Evolutionary conservation across 768 basidiomycete species (phyloP), one percentile per base, ranked within the genome.

Genomic region (Russula dissimulans): DNA sequence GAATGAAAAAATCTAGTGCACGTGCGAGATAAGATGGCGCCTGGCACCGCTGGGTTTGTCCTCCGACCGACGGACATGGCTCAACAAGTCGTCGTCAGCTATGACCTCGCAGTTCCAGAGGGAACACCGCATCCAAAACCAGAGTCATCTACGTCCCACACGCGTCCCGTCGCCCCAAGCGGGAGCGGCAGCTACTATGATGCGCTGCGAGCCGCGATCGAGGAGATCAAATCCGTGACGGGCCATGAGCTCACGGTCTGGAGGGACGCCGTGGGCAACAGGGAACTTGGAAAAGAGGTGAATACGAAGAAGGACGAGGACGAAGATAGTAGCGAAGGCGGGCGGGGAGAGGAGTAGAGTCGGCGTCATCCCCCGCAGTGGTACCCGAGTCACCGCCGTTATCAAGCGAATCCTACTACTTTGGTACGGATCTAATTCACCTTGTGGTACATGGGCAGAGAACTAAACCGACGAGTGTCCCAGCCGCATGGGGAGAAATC

Each of bases 211-310:
- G 70, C 65, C 5, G 74, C 82, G 18, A 74, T 90, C 52, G 73
- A 72, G 38, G 71, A 75, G 39, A 85, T 85, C 32, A 82, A 76
- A 62, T 75, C 74, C 45, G 73, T 76, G 32, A 65, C 87, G 4
- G 89, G 89, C 10, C 77, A 82, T 46, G 85, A 89, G 64, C 69
- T 91, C 70, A 90, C 89, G 0, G 77, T 70, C 5, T 90, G 87
- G 89, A 78, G 85, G 66, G 87, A 91, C 71, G 78, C 79, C 6
- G 83, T 89, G 5, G 86, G 87, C 12, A 85, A 78, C 50, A 68
- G 72, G 7, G 89, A 91, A 69, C 69, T 79, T 66, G 76, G 67
- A 15, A 89, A 87, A 67, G 87, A 89, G 65, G 71, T 71, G 14
- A 76, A 70, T 62, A 75, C 72, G 57, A 72, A 68, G 14, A 78